Evolutionary conservation across 768 basidiomycete species (phyloP).

Genomic region (Megacollybia marginata): DNA sequence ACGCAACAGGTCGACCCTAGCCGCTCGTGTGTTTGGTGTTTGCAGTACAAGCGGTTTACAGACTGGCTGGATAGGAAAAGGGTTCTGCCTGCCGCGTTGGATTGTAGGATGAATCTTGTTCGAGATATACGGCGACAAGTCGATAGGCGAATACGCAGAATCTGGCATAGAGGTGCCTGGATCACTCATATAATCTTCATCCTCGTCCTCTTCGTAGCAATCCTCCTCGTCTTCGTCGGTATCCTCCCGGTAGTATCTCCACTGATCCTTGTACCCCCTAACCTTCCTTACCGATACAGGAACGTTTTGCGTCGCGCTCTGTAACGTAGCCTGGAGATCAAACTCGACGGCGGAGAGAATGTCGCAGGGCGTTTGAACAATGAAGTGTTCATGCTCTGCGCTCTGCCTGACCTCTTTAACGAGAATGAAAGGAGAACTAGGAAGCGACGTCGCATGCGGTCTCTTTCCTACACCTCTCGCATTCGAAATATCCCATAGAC

Average conservation of each 20-base stretch:
- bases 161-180: slow-evolving; percentile 26
- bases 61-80: background rate
- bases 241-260: no score
- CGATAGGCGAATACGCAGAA: slow-evolving; percentile 23
- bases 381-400: no score
- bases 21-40: background rate
- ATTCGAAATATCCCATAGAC: no score
- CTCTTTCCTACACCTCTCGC: no score
- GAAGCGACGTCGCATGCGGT: no score
- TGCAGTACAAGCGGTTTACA: background rate
- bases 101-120: background rate
- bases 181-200: background rate
- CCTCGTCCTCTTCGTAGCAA: background rate
- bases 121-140: background rate
- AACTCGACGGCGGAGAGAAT: background rate
- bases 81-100: background rate
- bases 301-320: background rate
- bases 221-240: background rate
- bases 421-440: no score
- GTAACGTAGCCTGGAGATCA: no score
- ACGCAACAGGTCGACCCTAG: background rate
- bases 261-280: background rate
- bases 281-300: background rate
- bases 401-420: no score
- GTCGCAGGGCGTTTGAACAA: background rate